These are phyloP conservation scores for Suhomyces wounanorum DNA, from an alignment of 1,139 yeast species.

Conservation along the genomic window DNA sequence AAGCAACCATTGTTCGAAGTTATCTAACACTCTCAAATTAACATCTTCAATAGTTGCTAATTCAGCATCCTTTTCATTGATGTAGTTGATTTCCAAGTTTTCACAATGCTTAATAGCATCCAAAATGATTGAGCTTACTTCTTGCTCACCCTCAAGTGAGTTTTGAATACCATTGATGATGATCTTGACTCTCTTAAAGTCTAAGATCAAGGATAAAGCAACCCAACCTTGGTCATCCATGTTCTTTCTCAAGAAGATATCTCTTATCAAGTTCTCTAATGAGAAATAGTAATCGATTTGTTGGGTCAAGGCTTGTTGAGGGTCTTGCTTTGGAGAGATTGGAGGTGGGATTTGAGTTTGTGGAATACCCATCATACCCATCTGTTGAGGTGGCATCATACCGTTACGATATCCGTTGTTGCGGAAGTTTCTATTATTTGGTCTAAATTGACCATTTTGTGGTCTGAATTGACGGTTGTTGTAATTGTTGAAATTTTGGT, in stretches of 20 bases:
- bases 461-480: slow-evolving; percentile 21
- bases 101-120: slow-evolving; percentile 38
- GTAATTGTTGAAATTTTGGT: slow-evolving; percentile 24
- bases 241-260: slow-evolving; percentile 72
- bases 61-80: slow-evolving; percentile 28
- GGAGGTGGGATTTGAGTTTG: slow-evolving; percentile 49
- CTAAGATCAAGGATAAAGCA: slow-evolving; percentile 60
- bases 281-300: slow-evolving; percentile 91
- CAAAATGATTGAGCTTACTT: slow-evolving; percentile 29
- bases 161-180: slow-evolving; percentile 46
- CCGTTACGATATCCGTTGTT: slow-evolving; percentile 21
- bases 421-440: slow-evolving; percentile 20
- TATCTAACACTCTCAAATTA: slow-evolving; percentile 44
- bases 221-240: slow-evolving; percentile 79
- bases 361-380: slow-evolving; percentile 16
- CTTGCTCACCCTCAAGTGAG: slow-evolving; percentile 27
- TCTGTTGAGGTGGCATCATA: slow-evolving; percentile 15
- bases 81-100: slow-evolving; percentile 41
- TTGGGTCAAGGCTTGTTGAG: slow-evolving; percentile 50
- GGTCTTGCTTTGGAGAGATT: slow-evolving; percentile 51
- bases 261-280: slow-evolving; percentile 82
- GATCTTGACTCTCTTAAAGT: slow-evolving; percentile 72
- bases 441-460: slow-evolving; percentile 29
- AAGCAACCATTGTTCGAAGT: slow-evolving; percentile 48
- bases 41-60: slow-evolving; percentile 34